Percentiles rank a stretch among this genome's conserved stretches.
Conservation (phyloP, 108 stramenopile species). For the Parietichytrium sp. region DNA sequence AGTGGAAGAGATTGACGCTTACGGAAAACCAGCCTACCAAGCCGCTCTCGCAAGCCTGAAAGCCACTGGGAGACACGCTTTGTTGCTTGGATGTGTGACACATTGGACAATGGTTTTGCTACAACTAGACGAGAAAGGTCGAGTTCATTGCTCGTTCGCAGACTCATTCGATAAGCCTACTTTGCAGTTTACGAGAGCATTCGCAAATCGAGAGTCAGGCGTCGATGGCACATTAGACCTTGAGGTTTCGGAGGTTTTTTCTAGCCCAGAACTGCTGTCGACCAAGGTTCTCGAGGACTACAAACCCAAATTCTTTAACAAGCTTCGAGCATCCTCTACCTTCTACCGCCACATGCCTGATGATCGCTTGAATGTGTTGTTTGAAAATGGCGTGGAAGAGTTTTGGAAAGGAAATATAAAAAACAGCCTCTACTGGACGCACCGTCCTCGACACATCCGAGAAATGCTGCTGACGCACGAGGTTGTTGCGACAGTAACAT, state of each 20-base stretch:
- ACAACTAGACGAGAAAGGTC: neutral
- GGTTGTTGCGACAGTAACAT: neutral
- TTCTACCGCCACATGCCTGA: neutral
- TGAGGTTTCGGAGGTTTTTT: neutral
- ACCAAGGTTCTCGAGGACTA: neutral
- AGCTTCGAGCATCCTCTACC: neutral
- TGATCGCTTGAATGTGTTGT: neutral
- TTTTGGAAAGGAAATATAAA: conserved; percentile 23
- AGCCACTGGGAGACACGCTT: too few species aligned
- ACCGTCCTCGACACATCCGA: neutral
- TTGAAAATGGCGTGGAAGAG: conserved; percentile 3
- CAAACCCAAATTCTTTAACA: neutral
- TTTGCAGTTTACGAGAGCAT: neutral
- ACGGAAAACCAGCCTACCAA: neutral
- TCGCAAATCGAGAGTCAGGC: neutral
- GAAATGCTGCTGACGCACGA: neutral
- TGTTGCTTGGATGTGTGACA: neutral
- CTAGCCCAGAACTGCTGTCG: neutral
- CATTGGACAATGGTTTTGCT: neutral
- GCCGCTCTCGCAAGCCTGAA: too few species aligned
- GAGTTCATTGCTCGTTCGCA: neutral
- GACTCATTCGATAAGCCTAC: conserved; percentile 26
- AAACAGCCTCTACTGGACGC: conserved; percentile 17
- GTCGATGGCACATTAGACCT: too few species aligned
- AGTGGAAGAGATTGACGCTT: neutral